A percentile compares a stretch with the other conserved stretches of the same genome.
Evolutionary conservation across 495 filamentous ascomycete genomes (phyloP).

Genomic region (Talaromyces stipitatus): DNA sequence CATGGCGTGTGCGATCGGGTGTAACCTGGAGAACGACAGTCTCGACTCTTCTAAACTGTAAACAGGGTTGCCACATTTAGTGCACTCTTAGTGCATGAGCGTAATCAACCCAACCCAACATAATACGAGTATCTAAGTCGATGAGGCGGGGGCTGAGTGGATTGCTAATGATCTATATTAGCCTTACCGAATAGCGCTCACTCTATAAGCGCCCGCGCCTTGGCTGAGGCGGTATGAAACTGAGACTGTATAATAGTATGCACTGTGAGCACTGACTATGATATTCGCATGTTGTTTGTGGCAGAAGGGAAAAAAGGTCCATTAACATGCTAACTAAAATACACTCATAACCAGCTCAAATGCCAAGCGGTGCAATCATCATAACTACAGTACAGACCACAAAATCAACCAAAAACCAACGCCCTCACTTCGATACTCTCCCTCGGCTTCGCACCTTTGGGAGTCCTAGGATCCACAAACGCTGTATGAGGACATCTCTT

Average conservation of each 20-base stretch:
- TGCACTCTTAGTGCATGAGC: no score
- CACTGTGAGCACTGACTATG: no score
- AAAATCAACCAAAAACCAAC: conserved; percentile 60
- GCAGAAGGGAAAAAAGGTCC: no score
- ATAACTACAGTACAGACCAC: not conserved
- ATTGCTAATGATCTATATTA: not conserved
- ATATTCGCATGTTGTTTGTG: no score
- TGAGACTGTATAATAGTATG: no score
- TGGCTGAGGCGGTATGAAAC: not conserved
- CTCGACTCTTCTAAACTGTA: not conserved
- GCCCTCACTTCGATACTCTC: conserved; percentile 88
- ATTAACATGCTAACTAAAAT: not conserved
- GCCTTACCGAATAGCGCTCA: not conserved
- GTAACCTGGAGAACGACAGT: not conserved
- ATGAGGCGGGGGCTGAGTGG: not conserved
- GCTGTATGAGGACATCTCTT: conserved; percentile 74
- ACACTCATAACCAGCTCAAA: not conserved
- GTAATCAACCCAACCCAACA: no score
- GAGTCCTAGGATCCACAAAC: conserved; percentile 65
- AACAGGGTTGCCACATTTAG: not conserved
- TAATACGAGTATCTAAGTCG: no score
- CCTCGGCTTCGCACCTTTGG: conserved; percentile 47
- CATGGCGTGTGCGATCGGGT: not conserved
- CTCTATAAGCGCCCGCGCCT: not conserved
- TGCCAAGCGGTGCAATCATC: not conserved